Percentiles rank a stretch among this genome's conserved stretches.
These are phyloP conservation scores for Chytriomyces sp. DNA, from an alignment of 192 early-diverging fungal species.

Conservation along the genomic window DNA sequence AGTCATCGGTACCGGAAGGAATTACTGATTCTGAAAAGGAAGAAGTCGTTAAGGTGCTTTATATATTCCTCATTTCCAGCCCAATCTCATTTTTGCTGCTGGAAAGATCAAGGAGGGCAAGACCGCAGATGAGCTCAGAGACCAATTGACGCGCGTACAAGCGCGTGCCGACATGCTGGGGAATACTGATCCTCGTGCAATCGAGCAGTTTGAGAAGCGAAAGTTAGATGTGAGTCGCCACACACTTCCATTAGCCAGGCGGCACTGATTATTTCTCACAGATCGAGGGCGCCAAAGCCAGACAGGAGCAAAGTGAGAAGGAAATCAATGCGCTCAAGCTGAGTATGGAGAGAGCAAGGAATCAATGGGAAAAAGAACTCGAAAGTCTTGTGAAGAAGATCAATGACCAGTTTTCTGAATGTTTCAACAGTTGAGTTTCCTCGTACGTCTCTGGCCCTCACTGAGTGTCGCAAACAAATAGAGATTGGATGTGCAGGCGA, in stretches of 20 bases:
- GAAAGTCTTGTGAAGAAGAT: conserved; percentile 62
- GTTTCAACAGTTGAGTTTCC: conserved; percentile 63
- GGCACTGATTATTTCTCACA: conserved; percentile 18
- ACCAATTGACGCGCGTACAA: conserved; percentile 54
- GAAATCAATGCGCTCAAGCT: conserved; percentile 31
- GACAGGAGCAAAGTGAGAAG: conserved; percentile 44
- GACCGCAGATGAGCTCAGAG: conserved; percentile 67
- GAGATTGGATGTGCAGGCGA: conserved; percentile 81
- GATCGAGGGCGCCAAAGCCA: conserved; percentile 49
- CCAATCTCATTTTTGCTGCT: too few species aligned
- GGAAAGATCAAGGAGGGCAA: conserved; percentile 33
- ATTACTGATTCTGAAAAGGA: conserved; percentile 56
- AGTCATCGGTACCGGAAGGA: conserved; percentile 46
- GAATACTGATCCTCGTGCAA: conserved; percentile 56
- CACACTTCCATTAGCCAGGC: not conserved
- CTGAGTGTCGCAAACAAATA: conserved; percentile 32
- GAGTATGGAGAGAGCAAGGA: conserved; percentile 38
- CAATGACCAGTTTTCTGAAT: conserved; percentile 65
- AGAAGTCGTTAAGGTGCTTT: conserved; percentile 57
- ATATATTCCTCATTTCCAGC: too few species aligned
- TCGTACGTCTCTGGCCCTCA: not conserved
- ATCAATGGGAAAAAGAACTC: conserved; percentile 72
- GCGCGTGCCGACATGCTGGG: conserved; percentile 60
- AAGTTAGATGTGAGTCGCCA: conserved; percentile 41
- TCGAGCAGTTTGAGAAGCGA: conserved; percentile 71